These are phyloP conservation scores for Pseudocohnilembus persalinus DNA, from an alignment of 169 alveolate species.

Conservation along the genomic window DNA sequence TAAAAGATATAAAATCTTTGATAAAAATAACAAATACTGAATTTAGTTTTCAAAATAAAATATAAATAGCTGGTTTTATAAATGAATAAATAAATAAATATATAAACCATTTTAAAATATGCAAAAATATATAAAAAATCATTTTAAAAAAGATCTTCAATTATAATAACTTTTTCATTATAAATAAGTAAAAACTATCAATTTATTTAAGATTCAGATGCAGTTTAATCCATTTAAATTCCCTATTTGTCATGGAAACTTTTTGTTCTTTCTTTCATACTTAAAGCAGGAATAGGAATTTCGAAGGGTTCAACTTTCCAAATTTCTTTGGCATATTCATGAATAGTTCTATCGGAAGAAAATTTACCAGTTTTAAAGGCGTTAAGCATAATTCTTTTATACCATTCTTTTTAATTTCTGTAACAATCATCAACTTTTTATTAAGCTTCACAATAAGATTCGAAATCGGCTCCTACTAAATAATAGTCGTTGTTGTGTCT, in stretches of 20 bases:
- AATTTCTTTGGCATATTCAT: slow-evolving; percentile 86
- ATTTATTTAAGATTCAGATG: too few species aligned
- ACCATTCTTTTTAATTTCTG: slow-evolving; percentile 81
- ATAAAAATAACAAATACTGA: too few species aligned
- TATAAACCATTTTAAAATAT: too few species aligned
- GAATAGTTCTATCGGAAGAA: slow-evolving; percentile 91
- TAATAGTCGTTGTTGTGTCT: slow-evolving; percentile 79
- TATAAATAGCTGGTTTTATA: too few species aligned
- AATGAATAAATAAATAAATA: too few species aligned
- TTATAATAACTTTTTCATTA: too few species aligned
- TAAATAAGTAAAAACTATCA: too few species aligned
- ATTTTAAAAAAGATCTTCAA: too few species aligned
- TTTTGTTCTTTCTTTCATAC: slow-evolving; percentile 13
- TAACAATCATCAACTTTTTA: slow-evolving; percentile 85
- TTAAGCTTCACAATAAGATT: slow-evolving; percentile 86
- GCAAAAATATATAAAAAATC: too few species aligned
- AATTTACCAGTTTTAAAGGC: slow-evolving; percentile 89
- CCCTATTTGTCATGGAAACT: slow-evolving; percentile 2
- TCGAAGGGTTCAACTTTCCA: slow-evolving; percentile 66
- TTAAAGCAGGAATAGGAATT: slow-evolving; percentile 23
- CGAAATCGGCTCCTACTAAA: slow-evolving; percentile 85
- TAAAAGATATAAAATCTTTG: too few species aligned
- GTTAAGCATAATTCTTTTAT: slow-evolving; percentile 80
- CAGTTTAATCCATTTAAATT: too few species aligned
- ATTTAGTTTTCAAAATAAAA: too few species aligned